Conservation (phyloP, 108 stramenopile species). For the Epithemia pelagica region DNA sequence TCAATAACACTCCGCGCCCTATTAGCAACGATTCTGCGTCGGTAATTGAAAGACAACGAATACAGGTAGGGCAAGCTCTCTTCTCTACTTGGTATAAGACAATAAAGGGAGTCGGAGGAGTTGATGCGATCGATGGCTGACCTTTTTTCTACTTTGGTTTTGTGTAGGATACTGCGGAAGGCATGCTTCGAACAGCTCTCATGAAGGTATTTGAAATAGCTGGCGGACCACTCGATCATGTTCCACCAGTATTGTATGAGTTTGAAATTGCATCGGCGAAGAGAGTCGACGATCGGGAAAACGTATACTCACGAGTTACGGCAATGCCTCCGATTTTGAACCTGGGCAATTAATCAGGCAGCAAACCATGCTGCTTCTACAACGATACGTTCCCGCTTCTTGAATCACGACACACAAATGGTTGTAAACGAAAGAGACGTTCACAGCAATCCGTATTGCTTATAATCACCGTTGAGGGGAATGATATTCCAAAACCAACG, state of each 20-base stretch:
- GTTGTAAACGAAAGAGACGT: background rate
- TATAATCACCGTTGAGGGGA: background rate
- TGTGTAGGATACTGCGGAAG: conserved; percentile 70
- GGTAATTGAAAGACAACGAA: conserved; percentile 75
- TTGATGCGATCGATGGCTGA: background rate
- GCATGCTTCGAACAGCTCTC: conserved; percentile 71
- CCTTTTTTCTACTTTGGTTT: background rate
- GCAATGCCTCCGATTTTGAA: conserved; percentile 79
- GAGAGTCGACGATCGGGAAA: conserved; percentile 72
- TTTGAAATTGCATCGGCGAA: conserved; percentile 77
- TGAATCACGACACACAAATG: background rate
- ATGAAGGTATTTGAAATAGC: conserved; percentile 63
- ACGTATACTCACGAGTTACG: conserved; percentile 71
- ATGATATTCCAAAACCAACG: background rate
- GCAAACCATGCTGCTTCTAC: too few relatives aligned
- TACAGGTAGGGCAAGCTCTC: conserved; percentile 41
- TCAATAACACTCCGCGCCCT: conserved; percentile 82
- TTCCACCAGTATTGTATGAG: conserved; percentile 52
- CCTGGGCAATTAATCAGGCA: conserved; percentile 45
- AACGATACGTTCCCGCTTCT: conserved; percentile 1
- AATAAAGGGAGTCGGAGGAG: too few relatives aligned
- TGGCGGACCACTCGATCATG: conserved; percentile 50
- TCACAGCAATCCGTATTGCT: background rate
- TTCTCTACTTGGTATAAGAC: background rate
- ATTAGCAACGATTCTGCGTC: conserved; percentile 70